Evolutionary conservation across 2,329 filamentous ascomycete genomes (phyloP).

Genomic region (Truncatella angustata): DNA sequence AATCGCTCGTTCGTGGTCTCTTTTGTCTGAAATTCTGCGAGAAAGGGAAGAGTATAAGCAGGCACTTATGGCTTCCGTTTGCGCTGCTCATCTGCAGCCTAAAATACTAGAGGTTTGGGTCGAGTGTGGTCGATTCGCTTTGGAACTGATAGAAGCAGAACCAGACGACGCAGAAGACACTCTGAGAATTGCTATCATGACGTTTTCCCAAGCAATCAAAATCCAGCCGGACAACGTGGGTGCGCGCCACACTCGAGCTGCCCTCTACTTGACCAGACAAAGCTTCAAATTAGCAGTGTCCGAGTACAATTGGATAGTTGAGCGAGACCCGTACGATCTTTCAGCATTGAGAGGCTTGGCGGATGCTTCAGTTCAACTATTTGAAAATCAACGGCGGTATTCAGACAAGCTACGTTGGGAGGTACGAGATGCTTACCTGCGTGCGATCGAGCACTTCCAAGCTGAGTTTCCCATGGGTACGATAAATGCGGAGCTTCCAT

Average conservation of each 20-base stretch:
- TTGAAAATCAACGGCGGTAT: slow-evolving; percentile 45
- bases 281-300: slow-evolving; percentile 47
- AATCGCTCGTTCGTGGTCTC: slow-evolving; percentile 63
- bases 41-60: slow-evolving; percentile 58
- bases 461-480: slow-evolving; percentile 18
- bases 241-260: slow-evolving; percentile 58
- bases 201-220: slow-evolving; percentile 58
- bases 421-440: slow-evolving; percentile 48
- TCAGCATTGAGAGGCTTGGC: slow-evolving; percentile 54
- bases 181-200: slow-evolving; percentile 54
- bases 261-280: slow-evolving; percentile 51
- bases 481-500: slow-evolving; percentile 33
- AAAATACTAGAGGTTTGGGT: slow-evolving; percentile 61
- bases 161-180: slow-evolving; percentile 44
- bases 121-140: slow-evolving; percentile 54
- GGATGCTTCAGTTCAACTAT: slow-evolving; percentile 49
- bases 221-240: slow-evolving; percentile 56
- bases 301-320: slow-evolving; percentile 56
- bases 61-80: slow-evolving; percentile 58
- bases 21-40: slow-evolving; percentile 59
- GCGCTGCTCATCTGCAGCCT: slow-evolving; percentile 61
- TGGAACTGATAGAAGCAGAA: slow-evolving; percentile 45
- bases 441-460: slow-evolving; percentile 43
- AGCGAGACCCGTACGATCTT: slow-evolving; percentile 51
- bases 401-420: slow-evolving; percentile 26